Evolutionary conservation across 495 filamentous ascomycete species (phyloP).

Genomic region (Aspergillus ellipticus): DNA sequence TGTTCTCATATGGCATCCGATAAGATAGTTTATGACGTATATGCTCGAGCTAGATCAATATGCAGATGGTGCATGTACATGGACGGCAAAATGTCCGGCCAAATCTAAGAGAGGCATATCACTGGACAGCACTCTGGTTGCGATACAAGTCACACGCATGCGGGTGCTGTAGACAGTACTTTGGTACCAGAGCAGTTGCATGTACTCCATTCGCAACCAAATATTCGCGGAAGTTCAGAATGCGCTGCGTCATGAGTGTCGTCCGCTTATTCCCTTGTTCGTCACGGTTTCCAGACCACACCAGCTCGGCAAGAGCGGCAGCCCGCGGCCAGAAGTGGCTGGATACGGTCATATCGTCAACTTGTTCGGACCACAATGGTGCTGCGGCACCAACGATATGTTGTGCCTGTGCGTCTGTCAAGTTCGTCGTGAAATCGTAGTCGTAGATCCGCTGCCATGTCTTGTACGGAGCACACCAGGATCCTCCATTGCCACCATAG

Average conservation of each 20-base stretch:
- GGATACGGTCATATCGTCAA: constrained; percentile 49
- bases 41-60: too few species aligned
- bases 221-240: constrained; percentile 57
- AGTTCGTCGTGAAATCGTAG: constrained; percentile 52
- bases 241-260: constrained; percentile 49
- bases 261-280: constrained; percentile 44
- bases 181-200: constrained; percentile 47
- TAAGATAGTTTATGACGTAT: too few species aligned
- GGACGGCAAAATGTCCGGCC: not conserved
- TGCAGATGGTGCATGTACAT: too few species aligned
- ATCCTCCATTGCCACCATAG: constrained; percentile 50
- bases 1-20: too few species aligned
- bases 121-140: constrained; percentile 42
- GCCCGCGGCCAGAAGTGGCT: constrained; percentile 53
- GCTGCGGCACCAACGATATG: constrained; percentile 49
- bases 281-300: constrained; percentile 54
- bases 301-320: constrained; percentile 50
- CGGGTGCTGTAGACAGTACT: constrained; percentile 54
- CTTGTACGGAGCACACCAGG: constrained; percentile 58
- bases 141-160: constrained; percentile 54
- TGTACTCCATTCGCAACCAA: constrained; percentile 50
- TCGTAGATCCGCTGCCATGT: constrained; percentile 61
- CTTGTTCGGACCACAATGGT: constrained; percentile 53
- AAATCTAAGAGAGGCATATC: not conserved
- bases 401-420: constrained; percentile 39